phyloP scores from a whole-genome alignment of 805 yeast species.

The Saccharomycopsis javanensis region DNA sequence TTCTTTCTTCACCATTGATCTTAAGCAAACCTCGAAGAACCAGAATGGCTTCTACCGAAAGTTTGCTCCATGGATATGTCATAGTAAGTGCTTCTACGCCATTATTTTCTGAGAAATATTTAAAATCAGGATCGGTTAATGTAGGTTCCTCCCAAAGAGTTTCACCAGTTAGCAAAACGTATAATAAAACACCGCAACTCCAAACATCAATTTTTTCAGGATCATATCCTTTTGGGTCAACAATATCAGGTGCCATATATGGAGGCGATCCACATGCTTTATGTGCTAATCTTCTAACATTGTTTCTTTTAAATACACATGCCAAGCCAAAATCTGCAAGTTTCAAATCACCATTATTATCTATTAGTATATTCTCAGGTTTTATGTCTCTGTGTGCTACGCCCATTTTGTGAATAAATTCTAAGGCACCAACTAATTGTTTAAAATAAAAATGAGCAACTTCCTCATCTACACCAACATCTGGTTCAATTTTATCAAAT shows the following conservation, averaged over 20 bases:
- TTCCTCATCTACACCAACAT: slow-evolving; percentile 55
- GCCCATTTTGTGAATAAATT: slow-evolving; percentile 50
- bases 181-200: slow-evolving; percentile 60
- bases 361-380: slow-evolving; percentile 60
- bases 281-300: slow-evolving; percentile 33
- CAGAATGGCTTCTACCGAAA: slow-evolving; percentile 41
- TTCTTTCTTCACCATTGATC: slow-evolving; percentile 38
- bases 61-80: slow-evolving; percentile 44
- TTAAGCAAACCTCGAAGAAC: slow-evolving; percentile 44
- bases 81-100: slow-evolving; percentile 32
- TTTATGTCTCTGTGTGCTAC: slow-evolving; percentile 62
- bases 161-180: slow-evolving; percentile 53
- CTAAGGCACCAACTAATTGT: slow-evolving; percentile 53
- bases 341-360: slow-evolving; percentile 54
- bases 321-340: slow-evolving; percentile 76
- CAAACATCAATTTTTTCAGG: slow-evolving; percentile 54
- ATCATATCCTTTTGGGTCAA: slow-evolving; percentile 38
- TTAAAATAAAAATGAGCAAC: slow-evolving; percentile 60
- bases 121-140: slow-evolving; percentile 39
- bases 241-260: slow-evolving; percentile 69
- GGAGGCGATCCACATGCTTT: slow-evolving; percentile 69
- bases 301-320: slow-evolving; percentile 41
- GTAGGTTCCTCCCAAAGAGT: slow-evolving; percentile 68
- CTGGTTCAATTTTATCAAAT: slow-evolving; percentile 73
- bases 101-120: slow-evolving; percentile 31